Base-by-base conservation (phyloP, 2,329 filamentous ascomycete species). In the Eurotiales sp. region DNA sequence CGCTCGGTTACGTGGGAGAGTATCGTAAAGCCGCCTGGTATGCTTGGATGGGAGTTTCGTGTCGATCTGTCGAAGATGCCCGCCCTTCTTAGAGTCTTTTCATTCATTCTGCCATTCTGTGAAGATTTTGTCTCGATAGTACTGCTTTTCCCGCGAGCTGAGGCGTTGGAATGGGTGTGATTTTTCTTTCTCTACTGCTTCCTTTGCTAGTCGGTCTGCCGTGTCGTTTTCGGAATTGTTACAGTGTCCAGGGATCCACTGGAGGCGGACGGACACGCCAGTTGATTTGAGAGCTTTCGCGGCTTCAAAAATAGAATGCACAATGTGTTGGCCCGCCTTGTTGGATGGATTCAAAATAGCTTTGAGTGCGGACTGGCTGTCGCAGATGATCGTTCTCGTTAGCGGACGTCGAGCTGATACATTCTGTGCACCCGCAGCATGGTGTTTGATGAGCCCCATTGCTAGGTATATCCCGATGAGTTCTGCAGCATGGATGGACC, bases 281-380 rank as follows among this genome's bases (percentile, higher is more conserved):
- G 14, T 19, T 54, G 46, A 51, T 44, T 42, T 56, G 52, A 14
- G 55, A 32, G 59, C 51, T 5, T 41, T 37, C 14, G 54, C 59
- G 34, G 56, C 46, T 19, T 56, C 46, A 7, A 36, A 34, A 25
- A 61, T 59, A 5, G 58, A 52, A 11, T 60, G 43, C 19, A 59
- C 47, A 41, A 62, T 59, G 6, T 40, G 52, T 39, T 61, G 51
- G 22, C 58, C 56, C 1, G 56, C 59, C 27, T 53, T 56, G 27
- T 62, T 61, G 14, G 41, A n/a, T 8, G 51, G 6, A 36, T 53
- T 61, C 29, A 39, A 22, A 23, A 58, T 57, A 17, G 39, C 55
- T 43, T 61, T 48, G 12, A 60, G 32, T 7, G 52, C 56, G n/a
- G 55, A 61, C 32, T 39, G 57, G 12, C 57, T 59, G 19, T 61